Evolutionary conservation across 805 yeast genomes (phyloP).

Genomic region (Sugiyamaella americana): DNA sequence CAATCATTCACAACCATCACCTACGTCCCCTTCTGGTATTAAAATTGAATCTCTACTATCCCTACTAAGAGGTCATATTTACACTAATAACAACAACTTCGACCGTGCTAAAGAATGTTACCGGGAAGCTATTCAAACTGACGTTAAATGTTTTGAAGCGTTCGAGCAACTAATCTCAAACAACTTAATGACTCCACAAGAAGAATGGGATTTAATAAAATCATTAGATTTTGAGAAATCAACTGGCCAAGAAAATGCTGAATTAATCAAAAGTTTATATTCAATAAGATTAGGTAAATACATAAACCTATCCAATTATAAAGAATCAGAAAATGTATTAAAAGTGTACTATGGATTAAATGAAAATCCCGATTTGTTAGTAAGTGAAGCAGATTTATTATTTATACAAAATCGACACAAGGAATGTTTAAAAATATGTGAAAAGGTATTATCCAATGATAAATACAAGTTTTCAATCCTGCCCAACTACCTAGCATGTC

Average conservation of each 20-base stretch:
- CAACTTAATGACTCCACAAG: slow-evolving; percentile 71
- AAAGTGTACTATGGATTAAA: slow-evolving; percentile 66
- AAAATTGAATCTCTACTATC: slow-evolving; percentile 84
- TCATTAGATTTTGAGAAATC: slow-evolving; percentile 56
- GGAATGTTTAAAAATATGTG: slow-evolving; percentile 71
- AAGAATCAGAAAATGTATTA: slow-evolving; percentile 61
- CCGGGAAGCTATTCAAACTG: slow-evolving; percentile 79
- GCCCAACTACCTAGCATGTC: slow-evolving; percentile 75
- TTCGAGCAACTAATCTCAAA: slow-evolving; percentile 70
- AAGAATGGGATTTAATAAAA: slow-evolving; percentile 76
- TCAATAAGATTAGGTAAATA: slow-evolving; percentile 71
- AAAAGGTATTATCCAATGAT: slow-evolving; percentile 44
- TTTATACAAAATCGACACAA: slow-evolving; percentile 74
- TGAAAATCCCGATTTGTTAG: slow-evolving; percentile 62
- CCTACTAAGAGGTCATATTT: slow-evolving; percentile 75
- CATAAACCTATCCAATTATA: slow-evolving; percentile 45
- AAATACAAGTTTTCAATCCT: slow-evolving; percentile 63
- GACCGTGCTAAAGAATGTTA: slow-evolving; percentile 82
- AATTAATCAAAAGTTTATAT: slow-evolving; percentile 70
- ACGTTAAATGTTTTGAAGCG: slow-evolving; percentile 90
- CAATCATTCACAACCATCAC: neutral
- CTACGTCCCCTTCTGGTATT: slow-evolving; percentile 48
- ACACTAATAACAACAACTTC: slow-evolving; percentile 74
- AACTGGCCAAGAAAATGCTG: slow-evolving; percentile 60
- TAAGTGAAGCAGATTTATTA: slow-evolving; percentile 61